A percentile compares a stretch with the other conserved stretches of the same genome.
phyloP scores from a whole-genome alignment of 2,329 filamentous ascomycete genomes.

The Xylariaceae sp. region DNA sequence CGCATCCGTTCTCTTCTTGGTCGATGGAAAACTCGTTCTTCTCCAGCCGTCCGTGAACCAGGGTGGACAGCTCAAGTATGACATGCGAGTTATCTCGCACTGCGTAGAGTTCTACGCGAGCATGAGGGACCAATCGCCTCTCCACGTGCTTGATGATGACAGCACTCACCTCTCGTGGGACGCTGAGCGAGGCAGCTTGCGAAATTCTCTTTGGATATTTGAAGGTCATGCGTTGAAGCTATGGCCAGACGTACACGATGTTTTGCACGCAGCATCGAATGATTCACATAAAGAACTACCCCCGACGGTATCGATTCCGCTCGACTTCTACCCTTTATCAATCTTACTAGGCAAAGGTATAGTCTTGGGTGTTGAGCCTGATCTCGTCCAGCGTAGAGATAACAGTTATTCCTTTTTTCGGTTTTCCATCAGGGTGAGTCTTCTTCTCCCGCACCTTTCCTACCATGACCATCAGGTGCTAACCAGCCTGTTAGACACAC shows the following conservation, averaged over 20 bases:
- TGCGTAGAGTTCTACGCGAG: conserved; percentile 94
- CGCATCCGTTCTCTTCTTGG: conserved; percentile 90
- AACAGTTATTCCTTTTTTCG: conserved; percentile 86
- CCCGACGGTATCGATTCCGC: conserved; percentile 65
- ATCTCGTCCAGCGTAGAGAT: conserved; percentile 88
- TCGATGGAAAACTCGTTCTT: conserved; percentile 92
- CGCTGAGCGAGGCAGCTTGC: conserved; percentile 47
- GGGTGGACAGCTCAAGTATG: conserved; percentile 84
- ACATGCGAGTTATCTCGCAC: conserved; percentile 94
- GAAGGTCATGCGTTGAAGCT: conserved; percentile 79
- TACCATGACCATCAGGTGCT: conserved; percentile 1
- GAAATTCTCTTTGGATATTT: conserved; percentile 91
- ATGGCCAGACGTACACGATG: conserved; percentile 84
- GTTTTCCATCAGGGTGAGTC: conserved; percentile 75
- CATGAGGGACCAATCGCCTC: conserved; percentile 74
- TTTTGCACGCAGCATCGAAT: conserved; percentile 64
- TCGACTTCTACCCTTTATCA: conserved; percentile 96
- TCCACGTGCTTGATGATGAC: conserved; percentile 27
- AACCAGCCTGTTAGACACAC: conserved; percentile 59
- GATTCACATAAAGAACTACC: conserved; percentile 66
- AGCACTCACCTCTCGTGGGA: conserved; percentile 28
- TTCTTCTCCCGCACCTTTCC: not conserved
- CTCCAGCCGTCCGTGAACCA: conserved; percentile 81
- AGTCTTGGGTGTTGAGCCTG: conserved; percentile 82
- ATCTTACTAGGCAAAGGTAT: conserved; percentile 85